Conservation (phyloP, 306 rosid species). For the Carpinus viminea region DNA sequence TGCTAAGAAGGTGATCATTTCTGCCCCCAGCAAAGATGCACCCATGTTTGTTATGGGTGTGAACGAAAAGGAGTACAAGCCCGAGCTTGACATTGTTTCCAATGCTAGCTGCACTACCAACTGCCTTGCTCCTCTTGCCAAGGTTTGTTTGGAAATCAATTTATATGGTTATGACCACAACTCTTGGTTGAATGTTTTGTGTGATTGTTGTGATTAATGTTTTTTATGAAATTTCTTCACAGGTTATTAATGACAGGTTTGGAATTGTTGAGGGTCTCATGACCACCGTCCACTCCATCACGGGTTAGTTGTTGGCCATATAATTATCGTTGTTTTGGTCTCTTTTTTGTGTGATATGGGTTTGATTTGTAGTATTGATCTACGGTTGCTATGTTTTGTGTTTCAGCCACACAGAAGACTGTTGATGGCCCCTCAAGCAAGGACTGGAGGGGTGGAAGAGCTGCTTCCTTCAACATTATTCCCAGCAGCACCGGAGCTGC, state of each 20-base stretch:
- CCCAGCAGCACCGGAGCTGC: constrained; percentile 99
- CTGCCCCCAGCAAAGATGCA: constrained; percentile 97
- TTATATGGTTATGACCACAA: neutral
- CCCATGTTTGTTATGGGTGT: constrained; percentile 99
- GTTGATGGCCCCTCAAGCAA: constrained; percentile 98
- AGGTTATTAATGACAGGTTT: constrained; percentile 88
- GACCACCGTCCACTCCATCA: constrained; percentile 90
- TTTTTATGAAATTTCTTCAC: neutral
- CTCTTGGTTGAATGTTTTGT: neutral
- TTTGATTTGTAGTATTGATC: neutral
- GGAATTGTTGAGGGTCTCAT: constrained; percentile 98
- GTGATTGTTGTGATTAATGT: neutral
- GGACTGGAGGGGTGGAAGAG: constrained; percentile 99
- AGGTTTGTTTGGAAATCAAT: constrained; percentile 41
- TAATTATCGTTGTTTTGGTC: neutral
- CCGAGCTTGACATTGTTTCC: constrained; percentile 75
- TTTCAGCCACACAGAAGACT: constrained; percentile 92
- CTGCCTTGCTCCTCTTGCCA: constrained; percentile 96
- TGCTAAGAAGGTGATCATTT: constrained; percentile 95
- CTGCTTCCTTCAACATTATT: constrained; percentile 97
- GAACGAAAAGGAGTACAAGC: constrained; percentile 88
- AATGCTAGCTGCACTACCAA: constrained; percentile 99
- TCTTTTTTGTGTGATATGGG: neutral
- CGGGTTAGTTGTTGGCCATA: constrained; percentile 49
- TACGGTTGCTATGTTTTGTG: constrained; percentile 17